Evolutionary conservation across 176 grass and related monocot species (phyloP).

Genomic region (Puccinellia tenuiflora): DNA sequence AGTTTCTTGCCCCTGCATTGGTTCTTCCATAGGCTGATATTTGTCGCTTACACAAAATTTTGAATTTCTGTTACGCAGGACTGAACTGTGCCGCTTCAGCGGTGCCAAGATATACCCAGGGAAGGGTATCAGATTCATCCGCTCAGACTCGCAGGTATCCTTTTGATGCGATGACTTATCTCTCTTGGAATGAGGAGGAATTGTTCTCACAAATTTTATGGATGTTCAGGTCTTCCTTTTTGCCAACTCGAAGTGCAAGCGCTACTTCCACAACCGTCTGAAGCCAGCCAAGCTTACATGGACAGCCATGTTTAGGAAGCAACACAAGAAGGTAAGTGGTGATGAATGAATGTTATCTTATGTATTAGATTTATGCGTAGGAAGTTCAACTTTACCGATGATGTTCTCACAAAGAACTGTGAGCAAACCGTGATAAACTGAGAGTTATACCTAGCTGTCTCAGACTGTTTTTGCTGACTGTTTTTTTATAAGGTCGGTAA

Average conservation of each 20-base stretch:
- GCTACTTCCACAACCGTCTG: conserved; percentile 19
- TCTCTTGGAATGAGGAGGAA: neutral
- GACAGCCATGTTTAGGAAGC: conserved; percentile 19
- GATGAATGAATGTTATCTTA: no score
- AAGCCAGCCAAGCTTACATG: conserved; percentile 22
- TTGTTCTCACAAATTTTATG: neutral
- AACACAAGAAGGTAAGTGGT: conserved; percentile 21
- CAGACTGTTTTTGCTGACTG: no score
- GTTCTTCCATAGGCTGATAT: no score
- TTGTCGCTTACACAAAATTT: neutral
- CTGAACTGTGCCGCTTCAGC: neutral
- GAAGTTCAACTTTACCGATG: no score
- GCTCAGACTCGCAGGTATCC: conserved; percentile 15
- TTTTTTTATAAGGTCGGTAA: no score
- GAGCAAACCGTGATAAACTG: no score
- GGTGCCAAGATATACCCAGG: conserved; percentile 31
- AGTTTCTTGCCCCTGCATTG: neutral
- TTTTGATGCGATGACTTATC: neutral
- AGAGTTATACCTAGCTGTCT: no score
- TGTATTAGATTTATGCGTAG: no score
- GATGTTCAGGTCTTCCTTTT: conserved; percentile 19
- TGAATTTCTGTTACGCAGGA: conserved; percentile 6
- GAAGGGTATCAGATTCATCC: conserved; percentile 32
- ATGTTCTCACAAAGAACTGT: no score
- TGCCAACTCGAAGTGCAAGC: conserved; percentile 20